phyloP scores from a whole-genome alignment of 163 green algal genomes.

The Volvox carteri region DNA sequence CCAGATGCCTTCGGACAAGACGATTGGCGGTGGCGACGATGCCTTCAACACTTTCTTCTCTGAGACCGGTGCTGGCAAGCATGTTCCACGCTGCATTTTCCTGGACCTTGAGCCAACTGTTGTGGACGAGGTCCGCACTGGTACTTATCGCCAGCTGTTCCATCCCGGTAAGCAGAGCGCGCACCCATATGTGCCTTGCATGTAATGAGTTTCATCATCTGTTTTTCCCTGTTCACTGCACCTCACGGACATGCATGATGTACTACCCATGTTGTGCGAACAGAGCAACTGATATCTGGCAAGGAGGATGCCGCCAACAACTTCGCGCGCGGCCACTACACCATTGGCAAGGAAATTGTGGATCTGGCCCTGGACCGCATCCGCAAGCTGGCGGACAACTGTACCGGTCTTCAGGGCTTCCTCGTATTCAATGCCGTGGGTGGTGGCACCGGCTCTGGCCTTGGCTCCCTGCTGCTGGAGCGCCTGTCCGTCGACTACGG shows the following conservation, averaged over 20 bases:
- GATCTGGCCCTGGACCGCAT: slow-evolving; percentile 97
- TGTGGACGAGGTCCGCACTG: slow-evolving; percentile 98
- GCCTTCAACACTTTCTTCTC: slow-evolving; percentile 99
- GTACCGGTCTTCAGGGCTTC: slow-evolving; percentile 99
- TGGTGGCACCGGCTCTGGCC: slow-evolving; percentile 97
- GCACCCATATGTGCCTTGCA: too few species aligned
- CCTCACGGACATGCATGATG: background rate
- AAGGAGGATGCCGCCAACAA: slow-evolving; percentile 99
- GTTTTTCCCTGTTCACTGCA: background rate
- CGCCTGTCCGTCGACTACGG: slow-evolving; percentile 94
- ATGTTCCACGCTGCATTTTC: slow-evolving; percentile 98
- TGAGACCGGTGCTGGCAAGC: slow-evolving; percentile 99
- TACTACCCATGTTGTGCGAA: background rate
- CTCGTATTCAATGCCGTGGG: slow-evolving; percentile 99
- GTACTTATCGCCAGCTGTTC: slow-evolving; percentile 99
- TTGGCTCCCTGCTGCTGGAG: slow-evolving; percentile 93
- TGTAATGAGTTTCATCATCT: too few species aligned
- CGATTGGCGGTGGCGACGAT: slow-evolving; percentile 94
- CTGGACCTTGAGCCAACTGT: slow-evolving; percentile 99
- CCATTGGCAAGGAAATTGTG: slow-evolving; percentile 98
- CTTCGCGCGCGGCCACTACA: slow-evolving; percentile 99
- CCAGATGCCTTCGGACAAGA: slow-evolving; percentile 97
- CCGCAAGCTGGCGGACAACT: slow-evolving; percentile 99
- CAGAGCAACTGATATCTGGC: slow-evolving; percentile 98
- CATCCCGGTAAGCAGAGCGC: slow-evolving; percentile 82